phyloP scores from a whole-genome alignment of 1,284 basidiomycete species.

The Ceratobasidium sp. region DNA sequence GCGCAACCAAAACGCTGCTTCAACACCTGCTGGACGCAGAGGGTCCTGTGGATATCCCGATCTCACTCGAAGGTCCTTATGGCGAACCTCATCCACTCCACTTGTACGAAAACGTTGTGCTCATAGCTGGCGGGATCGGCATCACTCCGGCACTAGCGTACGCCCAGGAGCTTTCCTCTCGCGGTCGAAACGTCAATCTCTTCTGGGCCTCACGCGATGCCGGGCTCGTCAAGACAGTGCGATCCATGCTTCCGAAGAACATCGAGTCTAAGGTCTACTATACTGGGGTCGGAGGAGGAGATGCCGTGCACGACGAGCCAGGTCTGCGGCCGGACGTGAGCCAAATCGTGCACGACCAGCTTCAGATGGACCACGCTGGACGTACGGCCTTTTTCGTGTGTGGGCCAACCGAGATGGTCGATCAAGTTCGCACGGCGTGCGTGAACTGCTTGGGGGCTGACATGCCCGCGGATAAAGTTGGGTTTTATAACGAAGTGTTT shows the following conservation, averaged over 20 bases:
- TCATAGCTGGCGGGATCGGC: conserved; percentile 36
- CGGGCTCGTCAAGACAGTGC: conserved; percentile 13
- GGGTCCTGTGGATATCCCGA: background rate
- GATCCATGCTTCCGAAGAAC: background rate
- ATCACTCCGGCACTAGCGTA: conserved; percentile 25
- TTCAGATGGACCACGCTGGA: background rate
- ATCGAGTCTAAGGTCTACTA: conserved; percentile 25
- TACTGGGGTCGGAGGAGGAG: conserved; percentile 1
- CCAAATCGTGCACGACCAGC: background rate
- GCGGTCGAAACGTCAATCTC: conserved; percentile 8
- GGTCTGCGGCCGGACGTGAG: background rate
- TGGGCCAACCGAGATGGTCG: conserved; percentile 28
- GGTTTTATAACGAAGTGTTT: conserved; percentile 32
- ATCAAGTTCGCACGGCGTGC: conserved; percentile 28
- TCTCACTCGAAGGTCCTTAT: conserved; percentile 39
- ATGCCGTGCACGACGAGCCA: background rate
- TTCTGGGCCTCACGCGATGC: conserved; percentile 38
- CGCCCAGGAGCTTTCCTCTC: conserved; percentile 5
- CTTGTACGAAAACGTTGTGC: conserved; percentile 33
- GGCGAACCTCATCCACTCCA: conserved; percentile 36
- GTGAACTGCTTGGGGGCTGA: conserved; percentile 13
- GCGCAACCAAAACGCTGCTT: background rate
- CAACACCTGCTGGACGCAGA: background rate
- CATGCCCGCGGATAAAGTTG: conserved; percentile 20
- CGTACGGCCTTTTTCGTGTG: conserved; percentile 37